These are phyloP conservation scores for Aspergillus awamori DNA, from an alignment of 2,329 filamentous ascomycete species.

Conservation along the genomic window DNA sequence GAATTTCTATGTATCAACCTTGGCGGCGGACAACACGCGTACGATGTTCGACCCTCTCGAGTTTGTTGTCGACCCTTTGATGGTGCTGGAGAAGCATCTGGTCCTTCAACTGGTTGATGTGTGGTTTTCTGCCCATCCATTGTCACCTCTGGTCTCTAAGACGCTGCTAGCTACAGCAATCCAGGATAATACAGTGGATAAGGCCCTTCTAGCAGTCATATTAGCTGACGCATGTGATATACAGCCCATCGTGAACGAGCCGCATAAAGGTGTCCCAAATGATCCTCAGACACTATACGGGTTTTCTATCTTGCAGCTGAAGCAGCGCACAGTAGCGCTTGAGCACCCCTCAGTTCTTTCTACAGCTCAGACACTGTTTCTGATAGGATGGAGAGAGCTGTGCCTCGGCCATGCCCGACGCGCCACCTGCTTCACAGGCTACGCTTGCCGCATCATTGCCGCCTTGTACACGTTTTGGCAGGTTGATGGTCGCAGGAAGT, in stretches of 20 bases:
- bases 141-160: slow-evolving; percentile 48
- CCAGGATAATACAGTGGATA: slow-evolving; percentile 44
- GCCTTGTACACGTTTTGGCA: slow-evolving; percentile 37
- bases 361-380: slow-evolving; percentile 4
- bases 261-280: not conserved
- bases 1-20: slow-evolving; percentile 2
- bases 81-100: slow-evolving; percentile 21
- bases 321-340: slow-evolving; percentile 19
- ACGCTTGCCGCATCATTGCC: slow-evolving; percentile 36
- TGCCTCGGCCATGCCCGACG: slow-evolving; percentile 26
- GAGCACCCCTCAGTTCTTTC: slow-evolving; percentile 7
- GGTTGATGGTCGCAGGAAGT: slow-evolving; percentile 17
- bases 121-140: slow-evolving; percentile 47
- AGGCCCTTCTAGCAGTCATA: slow-evolving; percentile 44
- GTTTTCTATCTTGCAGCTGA: slow-evolving; percentile 36
- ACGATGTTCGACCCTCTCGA: slow-evolving; percentile 10
- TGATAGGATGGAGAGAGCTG: slow-evolving; percentile 12
- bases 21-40: slow-evolving; percentile 4
- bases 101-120: slow-evolving; percentile 42
- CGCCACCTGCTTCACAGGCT: slow-evolving; percentile 41
- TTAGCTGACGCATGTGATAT: slow-evolving; percentile 39
- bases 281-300: slow-evolving; percentile 17
- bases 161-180: slow-evolving; percentile 46
- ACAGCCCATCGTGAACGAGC: not conserved
- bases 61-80: slow-evolving; percentile 13